Evolutionary conservation across 2,329 filamentous ascomycete genomes (phyloP).

Genomic region (Magnaporthiopsis incrustans): DNA sequence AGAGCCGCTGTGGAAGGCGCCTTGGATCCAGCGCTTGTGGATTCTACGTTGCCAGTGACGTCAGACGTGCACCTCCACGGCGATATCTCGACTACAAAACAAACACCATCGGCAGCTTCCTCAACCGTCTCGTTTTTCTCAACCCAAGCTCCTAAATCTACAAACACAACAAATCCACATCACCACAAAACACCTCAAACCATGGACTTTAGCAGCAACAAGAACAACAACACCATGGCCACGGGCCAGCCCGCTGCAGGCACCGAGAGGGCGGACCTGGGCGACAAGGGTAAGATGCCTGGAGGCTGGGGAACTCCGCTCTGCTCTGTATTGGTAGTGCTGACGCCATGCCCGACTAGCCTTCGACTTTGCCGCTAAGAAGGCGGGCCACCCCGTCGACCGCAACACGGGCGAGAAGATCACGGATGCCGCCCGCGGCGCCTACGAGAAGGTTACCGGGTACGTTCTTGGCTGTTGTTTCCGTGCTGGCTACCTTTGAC

Average conservation of each 20-base stretch:
- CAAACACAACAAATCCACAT: neutral
- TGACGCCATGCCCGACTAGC: conserved; percentile 3
- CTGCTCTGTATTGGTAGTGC: neutral
- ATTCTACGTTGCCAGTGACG: neutral
- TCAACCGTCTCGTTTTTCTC: neutral
- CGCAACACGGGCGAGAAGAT: conserved; percentile 22
- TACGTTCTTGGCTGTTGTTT: conserved; percentile 13
- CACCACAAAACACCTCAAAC: neutral
- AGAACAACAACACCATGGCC: neutral
- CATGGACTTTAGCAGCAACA: conserved; percentile 2
- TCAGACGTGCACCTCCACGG: neutral
- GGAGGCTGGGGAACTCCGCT: too few species aligned
- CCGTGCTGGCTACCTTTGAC: neutral
- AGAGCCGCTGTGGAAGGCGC: too few species aligned
- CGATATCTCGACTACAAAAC: neutral
- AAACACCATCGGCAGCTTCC: neutral
- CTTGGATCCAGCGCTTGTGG: too few species aligned
- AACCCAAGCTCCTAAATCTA: neutral
- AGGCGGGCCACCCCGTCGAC: conserved; percentile 17
- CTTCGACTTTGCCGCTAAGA: conserved; percentile 18
- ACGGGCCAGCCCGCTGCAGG: conserved; percentile 3
- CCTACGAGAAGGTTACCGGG: conserved; percentile 31
- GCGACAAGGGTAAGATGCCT: conserved; percentile 16
- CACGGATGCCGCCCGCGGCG: conserved; percentile 23
- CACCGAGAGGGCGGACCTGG: conserved; percentile 15